Conservation (phyloP, 2,329 filamentous ascomycete species). For the Colletotrichum destructivum region DNA sequence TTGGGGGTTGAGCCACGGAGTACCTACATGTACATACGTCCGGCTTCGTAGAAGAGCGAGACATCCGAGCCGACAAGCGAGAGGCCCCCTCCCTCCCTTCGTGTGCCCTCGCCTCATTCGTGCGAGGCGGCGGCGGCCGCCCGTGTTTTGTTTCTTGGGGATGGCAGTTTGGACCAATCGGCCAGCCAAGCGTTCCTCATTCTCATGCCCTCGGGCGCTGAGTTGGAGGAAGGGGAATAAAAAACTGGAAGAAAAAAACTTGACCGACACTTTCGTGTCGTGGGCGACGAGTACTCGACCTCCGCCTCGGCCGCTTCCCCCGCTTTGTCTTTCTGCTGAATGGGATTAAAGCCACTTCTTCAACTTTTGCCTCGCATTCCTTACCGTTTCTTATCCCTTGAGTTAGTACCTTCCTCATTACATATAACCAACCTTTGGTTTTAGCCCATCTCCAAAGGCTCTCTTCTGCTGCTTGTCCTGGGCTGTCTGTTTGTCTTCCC, state of each 20-base stretch:
- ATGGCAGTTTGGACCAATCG: not conserved
- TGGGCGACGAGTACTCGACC: not conserved
- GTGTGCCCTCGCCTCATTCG: not conserved
- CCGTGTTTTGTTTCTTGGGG: slow-evolving; percentile 2
- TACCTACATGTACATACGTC: too few species aligned
- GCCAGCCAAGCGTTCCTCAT: not conserved
- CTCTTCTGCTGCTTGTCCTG: not conserved
- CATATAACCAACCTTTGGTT: not conserved
- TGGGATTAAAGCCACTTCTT: not conserved
- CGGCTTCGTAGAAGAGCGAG: not conserved
- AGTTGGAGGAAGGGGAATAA: not conserved
- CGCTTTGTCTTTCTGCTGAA: not conserved
- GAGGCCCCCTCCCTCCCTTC: not conserved
- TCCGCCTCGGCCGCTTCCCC: too few species aligned
- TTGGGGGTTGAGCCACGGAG: too few species aligned
- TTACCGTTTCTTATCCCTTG: not conserved
- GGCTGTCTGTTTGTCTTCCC: not conserved
- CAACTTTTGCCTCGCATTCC: not conserved
- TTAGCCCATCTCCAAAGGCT: not conserved
- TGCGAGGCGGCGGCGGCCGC: slow-evolving; percentile 13
- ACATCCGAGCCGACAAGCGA: slow-evolving; percentile 16
- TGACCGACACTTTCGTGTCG: not conserved
- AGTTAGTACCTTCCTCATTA: not conserved
- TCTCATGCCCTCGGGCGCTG: not conserved
- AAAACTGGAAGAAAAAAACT: not conserved